Conservation (phyloP, 768 basidiomycete species). For the Termitomyces sp. region DNA sequence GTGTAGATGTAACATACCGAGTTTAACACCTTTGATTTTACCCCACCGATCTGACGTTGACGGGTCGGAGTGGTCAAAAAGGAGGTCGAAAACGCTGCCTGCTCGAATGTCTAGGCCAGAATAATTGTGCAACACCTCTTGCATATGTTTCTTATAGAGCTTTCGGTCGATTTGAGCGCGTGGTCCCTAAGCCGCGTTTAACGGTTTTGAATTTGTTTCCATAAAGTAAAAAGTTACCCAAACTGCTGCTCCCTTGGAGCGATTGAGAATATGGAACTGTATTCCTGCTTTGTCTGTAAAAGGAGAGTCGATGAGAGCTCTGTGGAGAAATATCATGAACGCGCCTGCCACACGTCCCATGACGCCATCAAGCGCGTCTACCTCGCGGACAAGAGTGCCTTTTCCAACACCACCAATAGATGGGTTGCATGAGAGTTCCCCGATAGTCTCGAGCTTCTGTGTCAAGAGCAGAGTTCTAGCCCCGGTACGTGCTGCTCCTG, state of each 20-base stretch:
- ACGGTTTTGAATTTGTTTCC: background rate
- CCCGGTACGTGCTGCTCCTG: slow-evolving; percentile 78
- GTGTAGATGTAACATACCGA: slow-evolving; percentile 37
- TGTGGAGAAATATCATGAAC: slow-evolving; percentile 11
- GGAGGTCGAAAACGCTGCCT: slow-evolving; percentile 75
- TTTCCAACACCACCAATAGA: slow-evolving; percentile 91
- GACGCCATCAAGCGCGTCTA: slow-evolving; percentile 85
- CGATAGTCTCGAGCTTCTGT: slow-evolving; percentile 75
- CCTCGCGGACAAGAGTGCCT: slow-evolving; percentile 85
- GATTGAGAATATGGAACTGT: slow-evolving; percentile 83
- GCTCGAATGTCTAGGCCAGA: slow-evolving; percentile 64
- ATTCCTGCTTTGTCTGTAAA: slow-evolving; percentile 77
- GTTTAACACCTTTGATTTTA: slow-evolving; percentile 55
- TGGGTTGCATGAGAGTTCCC: slow-evolving; percentile 85
- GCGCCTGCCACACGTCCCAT: slow-evolving; percentile 80
- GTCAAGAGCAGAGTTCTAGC: slow-evolving; percentile 79
- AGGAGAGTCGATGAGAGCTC: background rate
- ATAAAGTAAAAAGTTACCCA: slow-evolving; percentile 51
- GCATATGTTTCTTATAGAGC: slow-evolving; percentile 81
- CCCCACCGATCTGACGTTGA: slow-evolving; percentile 39
- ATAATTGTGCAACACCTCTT: slow-evolving; percentile 57
- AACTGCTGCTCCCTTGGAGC: slow-evolving; percentile 82
- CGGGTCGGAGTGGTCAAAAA: slow-evolving; percentile 46
- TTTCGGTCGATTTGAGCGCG: slow-evolving; percentile 86
- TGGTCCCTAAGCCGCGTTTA: slow-evolving; percentile 54